Evolutionary conservation across 805 yeast genomes (phyloP), one percentile per base, ranked within the genome.

Genomic region (Wickerhamiella sorbophila): DNA sequence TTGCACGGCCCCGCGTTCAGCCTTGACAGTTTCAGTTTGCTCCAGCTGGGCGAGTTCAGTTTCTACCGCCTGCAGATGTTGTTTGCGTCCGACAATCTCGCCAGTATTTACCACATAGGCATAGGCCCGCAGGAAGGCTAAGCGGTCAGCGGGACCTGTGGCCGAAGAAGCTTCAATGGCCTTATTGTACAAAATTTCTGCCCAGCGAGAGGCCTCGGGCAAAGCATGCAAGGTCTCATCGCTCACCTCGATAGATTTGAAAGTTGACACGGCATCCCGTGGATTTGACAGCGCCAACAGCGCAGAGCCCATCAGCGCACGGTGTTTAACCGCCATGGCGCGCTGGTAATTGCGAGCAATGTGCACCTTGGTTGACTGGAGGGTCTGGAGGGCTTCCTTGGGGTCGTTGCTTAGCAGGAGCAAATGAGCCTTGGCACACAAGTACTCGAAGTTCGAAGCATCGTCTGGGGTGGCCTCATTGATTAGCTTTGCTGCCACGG

Each of bases 151-250:
- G 27, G 37, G 17, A 20, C 21, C 8, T 20, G 37, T 14, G 4
- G 19, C 17, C 24, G 4, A 26, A 26, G 29, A 6, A 6, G 29
- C 29, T 24, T 34, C 27, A 26, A 34, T 21, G 24, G 24, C 20
- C 16, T 34, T 19, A 21, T 34, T 34, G 37, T 34, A 34, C 15
- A 34, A 17, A 5, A 34, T 21, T 21, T 40, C 24, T 5, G 47
- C 47, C 47, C 47, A 44, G 5, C 40, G 18, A 2, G 44, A 44
- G 5, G 44, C 47, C 17, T 44, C 47, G 21, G 34, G 41, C 32
- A 40, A 33, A n/a, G 33, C 21, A 38, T 24, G 24, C 6, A 44
- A 37, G 4, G 47, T 44, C 5, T 31, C 33, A 17, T 38, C 40
- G 10, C 40, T 33, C 3, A 44, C 33, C 12, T 31, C 36, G 9